Conservation (phyloP, 1,284 basidiomycete species). For the Quambalaria eucalypti region DNA sequence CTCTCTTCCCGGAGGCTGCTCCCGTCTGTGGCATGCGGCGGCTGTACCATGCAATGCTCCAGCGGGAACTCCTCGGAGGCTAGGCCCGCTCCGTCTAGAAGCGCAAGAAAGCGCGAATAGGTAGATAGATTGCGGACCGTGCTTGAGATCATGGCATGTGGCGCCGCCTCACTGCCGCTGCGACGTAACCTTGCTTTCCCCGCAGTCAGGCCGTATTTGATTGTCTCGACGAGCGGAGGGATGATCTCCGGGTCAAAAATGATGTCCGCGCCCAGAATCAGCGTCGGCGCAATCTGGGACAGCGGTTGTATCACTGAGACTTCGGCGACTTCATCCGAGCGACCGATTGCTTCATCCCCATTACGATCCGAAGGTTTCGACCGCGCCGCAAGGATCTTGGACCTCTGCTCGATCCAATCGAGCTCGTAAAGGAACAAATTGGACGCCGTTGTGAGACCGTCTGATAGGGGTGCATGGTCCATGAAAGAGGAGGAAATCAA, state of each 20-base stretch:
- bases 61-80: not conserved
- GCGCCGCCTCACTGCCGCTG: not conserved
- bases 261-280: conserved; percentile 14
- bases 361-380: too few species aligned
- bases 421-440: too few species aligned
- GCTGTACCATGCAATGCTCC: not conserved
- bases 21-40: not conserved
- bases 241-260: conserved; percentile 15
- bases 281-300: not conserved
- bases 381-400: too few species aligned
- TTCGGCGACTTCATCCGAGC: conserved; percentile 5
- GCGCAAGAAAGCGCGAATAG: conserved; percentile 7
- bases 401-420: too few species aligned
- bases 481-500: too few species aligned
- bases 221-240: not conserved
- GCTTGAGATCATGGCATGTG: conserved; percentile 10
- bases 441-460: too few species aligned
- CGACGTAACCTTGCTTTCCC: not conserved
- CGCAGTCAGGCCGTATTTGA: conserved; percentile 1
- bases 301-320: not conserved
- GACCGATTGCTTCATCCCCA: conserved; percentile 6
- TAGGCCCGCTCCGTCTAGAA: not conserved
- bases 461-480: too few species aligned
- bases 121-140: conserved; percentile 14
- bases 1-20: not conserved